A percentile compares a stretch with the other conserved stretches of the same genome.
These are phyloP conservation scores for Clavariopsis aquatica DNA, from an alignment of 495 filamentous ascomycete genomes.

Conservation along the genomic window DNA sequence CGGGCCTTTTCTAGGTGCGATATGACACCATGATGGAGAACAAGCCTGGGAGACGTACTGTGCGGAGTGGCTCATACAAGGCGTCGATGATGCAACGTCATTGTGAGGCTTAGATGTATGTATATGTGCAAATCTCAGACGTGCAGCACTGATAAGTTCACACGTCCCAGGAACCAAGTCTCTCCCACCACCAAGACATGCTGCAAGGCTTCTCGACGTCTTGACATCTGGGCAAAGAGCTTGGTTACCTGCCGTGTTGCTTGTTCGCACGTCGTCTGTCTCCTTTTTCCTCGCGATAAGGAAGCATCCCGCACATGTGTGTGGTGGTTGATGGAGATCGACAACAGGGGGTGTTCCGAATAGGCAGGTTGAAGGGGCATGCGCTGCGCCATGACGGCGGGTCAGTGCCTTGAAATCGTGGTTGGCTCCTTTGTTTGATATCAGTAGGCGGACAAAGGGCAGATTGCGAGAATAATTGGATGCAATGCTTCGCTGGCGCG, in stretches of 20 bases:
- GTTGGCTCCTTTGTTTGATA: slow-evolving; percentile 8
- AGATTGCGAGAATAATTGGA: slow-evolving; percentile 4
- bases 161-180: background rate
- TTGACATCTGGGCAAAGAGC: background rate
- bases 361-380: slow-evolving; percentile 1
- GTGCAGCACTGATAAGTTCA: no score
- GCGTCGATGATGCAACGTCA: background rate
- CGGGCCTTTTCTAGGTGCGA: background rate
- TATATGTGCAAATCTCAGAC: background rate
- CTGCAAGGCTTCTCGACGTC: background rate
- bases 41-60: background rate
- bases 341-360: slow-evolving; percentile 17
- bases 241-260: background rate
- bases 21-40: background rate
- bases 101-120: background rate
- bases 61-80: background rate
- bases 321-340: background rate
- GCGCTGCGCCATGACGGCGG: background rate
- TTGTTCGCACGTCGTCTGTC: slow-evolving; percentile 2
- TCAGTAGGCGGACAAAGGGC: background rate
- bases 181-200: background rate
- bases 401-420: background rate
- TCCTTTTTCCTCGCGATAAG: background rate
- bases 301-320: no score
- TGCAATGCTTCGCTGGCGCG: background rate